Evolutionary conservation across 2,329 filamentous ascomycete species (phyloP), one percentile per base, ranked within the genome.

Genomic region (Stagonosporopsis chrysanthemi): DNA sequence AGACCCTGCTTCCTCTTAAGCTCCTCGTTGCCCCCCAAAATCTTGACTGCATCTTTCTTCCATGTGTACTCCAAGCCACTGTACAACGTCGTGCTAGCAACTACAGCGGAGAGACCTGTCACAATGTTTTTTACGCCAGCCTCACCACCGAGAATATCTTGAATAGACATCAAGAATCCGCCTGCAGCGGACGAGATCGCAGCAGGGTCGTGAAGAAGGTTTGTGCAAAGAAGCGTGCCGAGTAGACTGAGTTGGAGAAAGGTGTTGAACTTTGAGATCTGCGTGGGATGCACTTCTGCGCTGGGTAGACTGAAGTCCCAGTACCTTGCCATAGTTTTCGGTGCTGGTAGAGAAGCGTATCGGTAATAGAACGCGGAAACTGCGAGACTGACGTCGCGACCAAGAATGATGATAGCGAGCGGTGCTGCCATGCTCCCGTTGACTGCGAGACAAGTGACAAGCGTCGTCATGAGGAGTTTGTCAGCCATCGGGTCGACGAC

Each of bases 241-340:
- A 99, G 90, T 12, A 99, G 84, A 4, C 88, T 87, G 19, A 99
- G 81, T 75, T 99, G 95, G 66, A 98, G 79, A 40, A 96, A 92
- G 0, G 95, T 99, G 78, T 99, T 99, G 77, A 92, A 77, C 69
- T 96, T 96, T 78, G 89, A 92, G 60, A 96, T 91, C 1, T 84
- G 89, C 0, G 91, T 95, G 1, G 91, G 91, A 58, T 87, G 89
- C 6, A 96, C 91, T 77, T 95, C 91, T 2, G 91, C 91, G 36
- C 88, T 91, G 2, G 91, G 95, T 14, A 99, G 84, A 3, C 90
- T 94, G 73, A 99, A 98, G 78, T 99, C 95, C 95, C 95, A 99
- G 78, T 98, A 99, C 17, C 95, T 83, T 17, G 85, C 79, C 77
- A 97, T 91, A 0, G 95, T 98, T 79, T 98, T 98, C 1, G 95